Percentiles rank a stretch among this genome's conserved stretches.
phyloP scores from a whole-genome alignment of 2,329 filamentous ascomycete genomes.

The Harringtonia aguacate region DNA sequence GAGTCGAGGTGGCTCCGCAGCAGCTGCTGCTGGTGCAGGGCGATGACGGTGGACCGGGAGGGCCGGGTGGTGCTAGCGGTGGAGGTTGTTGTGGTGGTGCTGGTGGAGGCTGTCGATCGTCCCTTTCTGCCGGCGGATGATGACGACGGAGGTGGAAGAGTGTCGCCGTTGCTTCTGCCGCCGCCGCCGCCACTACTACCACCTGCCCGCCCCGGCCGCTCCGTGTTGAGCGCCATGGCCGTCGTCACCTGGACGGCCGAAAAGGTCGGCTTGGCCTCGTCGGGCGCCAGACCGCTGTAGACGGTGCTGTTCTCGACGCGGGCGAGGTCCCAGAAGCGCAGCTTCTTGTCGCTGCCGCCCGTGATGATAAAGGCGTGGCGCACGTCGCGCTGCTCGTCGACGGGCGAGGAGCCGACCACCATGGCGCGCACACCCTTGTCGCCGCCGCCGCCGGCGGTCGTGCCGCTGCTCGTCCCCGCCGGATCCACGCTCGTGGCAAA shows the following conservation, averaged over 20 bases:
- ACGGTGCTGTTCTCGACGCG: constrained; percentile 68
- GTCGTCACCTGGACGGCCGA: constrained; percentile 51
- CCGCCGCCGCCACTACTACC: constrained; percentile 16
- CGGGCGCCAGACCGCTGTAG: constrained; percentile 64
- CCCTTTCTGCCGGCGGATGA: too few relatives aligned
- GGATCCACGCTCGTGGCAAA: constrained; percentile 69
- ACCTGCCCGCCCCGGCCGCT: constrained; percentile 37
- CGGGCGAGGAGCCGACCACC: constrained; percentile 40
- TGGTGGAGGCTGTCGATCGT: too few relatives aligned
- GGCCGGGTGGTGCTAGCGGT: constrained; percentile 29
- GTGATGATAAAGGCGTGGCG: constrained; percentile 78
- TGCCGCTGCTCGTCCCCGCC: constrained; percentile 26
- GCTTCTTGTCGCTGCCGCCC: constrained; percentile 78
- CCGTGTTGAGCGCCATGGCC: constrained; percentile 54
- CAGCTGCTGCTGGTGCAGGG: constrained; percentile 75
- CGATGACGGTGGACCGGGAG: constrained; percentile 74
- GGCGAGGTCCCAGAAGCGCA: constrained; percentile 87
- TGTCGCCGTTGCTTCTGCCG: constrained; percentile 3
- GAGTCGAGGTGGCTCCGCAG: constrained; percentile 80
- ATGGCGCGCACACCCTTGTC: constrained; percentile 68
- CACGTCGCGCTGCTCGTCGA: constrained; percentile 51
- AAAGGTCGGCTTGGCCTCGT: constrained; percentile 67
- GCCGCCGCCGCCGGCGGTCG: constrained; percentile 25
- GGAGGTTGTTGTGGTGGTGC: constrained; percentile 16
- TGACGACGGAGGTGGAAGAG: too few relatives aligned